These are phyloP conservation scores for Penicillium brevicompactum DNA, from an alignment of 2,329 filamentous ascomycete genomes.

Conservation along the genomic window DNA sequence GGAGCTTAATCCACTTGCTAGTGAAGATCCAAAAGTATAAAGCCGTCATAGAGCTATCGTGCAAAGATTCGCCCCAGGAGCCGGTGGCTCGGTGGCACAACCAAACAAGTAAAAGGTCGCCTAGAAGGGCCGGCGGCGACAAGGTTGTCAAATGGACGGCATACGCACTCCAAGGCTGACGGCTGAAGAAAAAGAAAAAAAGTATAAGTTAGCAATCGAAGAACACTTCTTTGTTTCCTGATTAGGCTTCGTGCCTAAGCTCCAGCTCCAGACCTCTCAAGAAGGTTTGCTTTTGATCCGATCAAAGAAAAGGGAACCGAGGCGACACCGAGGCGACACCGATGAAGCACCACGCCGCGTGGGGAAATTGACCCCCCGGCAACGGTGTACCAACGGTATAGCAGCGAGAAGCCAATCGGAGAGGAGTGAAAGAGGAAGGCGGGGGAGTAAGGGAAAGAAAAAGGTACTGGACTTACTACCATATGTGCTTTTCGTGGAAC, in stretches of 20 bases:
- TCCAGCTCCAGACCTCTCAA: not conserved
- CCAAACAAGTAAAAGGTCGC: conserved; percentile 73
- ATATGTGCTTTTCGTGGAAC: conserved; percentile 78
- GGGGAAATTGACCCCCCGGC: conserved; percentile 9
- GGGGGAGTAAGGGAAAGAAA: not conserved
- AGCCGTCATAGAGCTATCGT: conserved; percentile 59
- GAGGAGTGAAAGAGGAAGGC: conserved; percentile 1
- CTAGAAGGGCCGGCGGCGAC: conserved; percentile 79
- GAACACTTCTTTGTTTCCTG: not conserved
- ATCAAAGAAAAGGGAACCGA: not conserved
- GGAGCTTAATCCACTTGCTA: conserved; percentile 87
- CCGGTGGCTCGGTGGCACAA: conserved; percentile 70
- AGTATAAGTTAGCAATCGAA: conserved; percentile 27
- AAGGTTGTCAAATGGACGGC: conserved; percentile 91
- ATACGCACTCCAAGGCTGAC: conserved; percentile 91
- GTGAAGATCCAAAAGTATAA: conserved; percentile 78
- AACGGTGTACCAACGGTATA: not conserved
- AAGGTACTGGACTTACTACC: conserved; percentile 67
- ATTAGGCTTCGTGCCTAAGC: not conserved
- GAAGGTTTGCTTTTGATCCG: not conserved
- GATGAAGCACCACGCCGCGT: not conserved
- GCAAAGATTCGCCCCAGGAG: conserved; percentile 58
- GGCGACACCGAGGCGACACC: not conserved
- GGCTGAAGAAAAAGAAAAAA: conserved; percentile 54
- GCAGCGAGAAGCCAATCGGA: conserved; percentile 4